Evolutionary conservation across 768 basidiomycete genomes (phyloP), one percentile per base, ranked within the genome.

Genomic region (Trichaptum fuscoviolaceum): DNA sequence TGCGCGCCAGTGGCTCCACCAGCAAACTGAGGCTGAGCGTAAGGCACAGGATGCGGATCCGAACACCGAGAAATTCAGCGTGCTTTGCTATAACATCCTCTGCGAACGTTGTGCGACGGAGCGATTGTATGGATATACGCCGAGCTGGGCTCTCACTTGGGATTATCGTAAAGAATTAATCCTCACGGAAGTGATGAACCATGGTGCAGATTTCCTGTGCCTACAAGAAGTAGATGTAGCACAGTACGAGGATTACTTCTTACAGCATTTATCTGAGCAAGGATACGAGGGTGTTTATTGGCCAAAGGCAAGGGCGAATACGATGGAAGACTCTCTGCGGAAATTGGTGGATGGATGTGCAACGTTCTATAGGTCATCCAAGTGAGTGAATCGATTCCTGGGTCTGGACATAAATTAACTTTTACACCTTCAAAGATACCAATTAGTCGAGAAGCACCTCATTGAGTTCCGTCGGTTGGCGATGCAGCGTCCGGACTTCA

Each of bases 91-190:
- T 83, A 99, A 99, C 77, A 95, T 99, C 68, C 86, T 99, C 12
- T 96, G 93, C 77, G 93, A 96, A 74, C 86, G 87, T 74, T 91
- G 86, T 71, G 97, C 97, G 17, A 95, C 96, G 34, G 87, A 90
- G 71, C 82, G 86, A 69, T 77, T 96, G 75, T 99, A 99, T 75
- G 95, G 94, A 1, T 99, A 99, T 77, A 99, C 97, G 0, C 97
- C 97, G 0, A 83, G 88, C 0, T 99, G 97, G 96, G 97, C 97
- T 0, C 81, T 99, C 52, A 81, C 86, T n/a, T 99, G 97, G 97
- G 87, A 90, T 59, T 98, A 95, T 74, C 86, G 97, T 67, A 95
- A 92, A 77, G 91, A 93, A 64, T 79, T 91, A 66, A 94, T 99
- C 69, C 74, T 97, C 70, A 84, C 87, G 36, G 96, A 99, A 78